A percentile compares a stretch with the other conserved stretches of the same genome.
These are phyloP conservation scores for Meyerozyma sp. DNA, from an alignment of 1,139 yeast genomes.

Conservation along the genomic window DNA sequence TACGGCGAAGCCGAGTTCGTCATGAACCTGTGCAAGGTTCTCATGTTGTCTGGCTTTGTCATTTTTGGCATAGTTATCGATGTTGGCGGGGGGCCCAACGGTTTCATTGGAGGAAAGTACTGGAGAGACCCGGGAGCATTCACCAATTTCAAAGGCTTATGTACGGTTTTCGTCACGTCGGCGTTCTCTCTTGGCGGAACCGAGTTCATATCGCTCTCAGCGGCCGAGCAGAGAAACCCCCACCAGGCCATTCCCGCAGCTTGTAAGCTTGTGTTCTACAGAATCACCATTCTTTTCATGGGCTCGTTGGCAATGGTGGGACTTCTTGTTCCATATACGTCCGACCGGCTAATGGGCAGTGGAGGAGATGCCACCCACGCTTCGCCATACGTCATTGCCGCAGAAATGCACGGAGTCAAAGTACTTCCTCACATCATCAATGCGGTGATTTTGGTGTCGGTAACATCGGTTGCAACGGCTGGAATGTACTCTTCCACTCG, in stretches of 20 bases:
- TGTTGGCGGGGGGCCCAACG: slow-evolving; percentile 33
- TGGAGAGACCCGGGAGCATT: slow-evolving; percentile 40
- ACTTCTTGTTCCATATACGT: slow-evolving; percentile 17
- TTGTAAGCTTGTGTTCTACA: slow-evolving; percentile 17
- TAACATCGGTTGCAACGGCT: slow-evolving; percentile 23
- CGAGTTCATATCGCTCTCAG: slow-evolving; percentile 20
- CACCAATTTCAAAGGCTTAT: slow-evolving; percentile 36
- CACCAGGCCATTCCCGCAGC: slow-evolving; percentile 18
- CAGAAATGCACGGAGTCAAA: slow-evolving; percentile 17
- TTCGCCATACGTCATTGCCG: slow-evolving; percentile 22
- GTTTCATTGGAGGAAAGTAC: slow-evolving; percentile 41
- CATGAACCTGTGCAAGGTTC: slow-evolving; percentile 31
- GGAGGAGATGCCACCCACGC: slow-evolving; percentile 14
- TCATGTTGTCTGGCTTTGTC: slow-evolving; percentile 35
- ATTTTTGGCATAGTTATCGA: slow-evolving; percentile 36
- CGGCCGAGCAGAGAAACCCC: slow-evolving; percentile 18
- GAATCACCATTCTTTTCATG: slow-evolving; percentile 18
- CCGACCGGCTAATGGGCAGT: slow-evolving; percentile 16
- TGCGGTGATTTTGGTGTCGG: slow-evolving; percentile 21
- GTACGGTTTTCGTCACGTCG: slow-evolving; percentile 34
- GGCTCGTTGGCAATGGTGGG: slow-evolving; percentile 20
- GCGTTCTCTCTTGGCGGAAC: slow-evolving; percentile 34
- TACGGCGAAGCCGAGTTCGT: slow-evolving; percentile 42
- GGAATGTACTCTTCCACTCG: slow-evolving; percentile 23
- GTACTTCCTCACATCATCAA: slow-evolving; percentile 21